A percentile compares a stretch with the other conserved stretches of the same genome.
phyloP scores from a whole-genome alignment of 805 yeast species.

The Teunomyces barrocoloradensis region DNA sequence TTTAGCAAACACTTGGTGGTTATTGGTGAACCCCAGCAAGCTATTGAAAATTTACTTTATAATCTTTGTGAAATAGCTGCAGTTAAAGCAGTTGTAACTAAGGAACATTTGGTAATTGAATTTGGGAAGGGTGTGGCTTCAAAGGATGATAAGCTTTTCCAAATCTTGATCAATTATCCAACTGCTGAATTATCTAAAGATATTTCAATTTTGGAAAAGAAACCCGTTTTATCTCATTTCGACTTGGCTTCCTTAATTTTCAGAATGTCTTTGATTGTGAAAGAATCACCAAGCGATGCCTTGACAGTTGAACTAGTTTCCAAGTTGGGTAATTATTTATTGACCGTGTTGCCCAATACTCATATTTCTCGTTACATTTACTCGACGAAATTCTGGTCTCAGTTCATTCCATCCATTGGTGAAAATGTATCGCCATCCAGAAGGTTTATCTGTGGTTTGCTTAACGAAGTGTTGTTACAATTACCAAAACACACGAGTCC shows the following conservation, averaged over 20 bases:
- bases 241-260: constrained; percentile 43
- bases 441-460: constrained; percentile 24
- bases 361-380: constrained; percentile 14
- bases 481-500: constrained; percentile 13
- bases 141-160: constrained; percentile 12
- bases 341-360: constrained; percentile 12
- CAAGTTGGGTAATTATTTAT: constrained; percentile 41
- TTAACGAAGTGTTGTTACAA: constrained; percentile 37
- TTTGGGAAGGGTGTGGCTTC: neutral
- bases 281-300: neutral
- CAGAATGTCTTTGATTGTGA: constrained; percentile 2
- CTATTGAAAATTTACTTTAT: constrained; percentile 14
- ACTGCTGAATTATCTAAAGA: constrained; percentile 6
- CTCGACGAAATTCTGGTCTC: constrained; percentile 28
- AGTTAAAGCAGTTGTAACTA: constrained; percentile 5
- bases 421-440: constrained; percentile 17
- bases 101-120: constrained; percentile 9
- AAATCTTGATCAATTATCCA: constrained; percentile 10
- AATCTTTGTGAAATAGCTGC: neutral
- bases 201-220: constrained; percentile 12
- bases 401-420: constrained; percentile 7
- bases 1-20: constrained; percentile 47
- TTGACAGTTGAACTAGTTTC: constrained; percentile 38
- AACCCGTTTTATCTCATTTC: constrained; percentile 43
- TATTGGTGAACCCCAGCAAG: constrained; percentile 55